A percentile compares a stretch with the other conserved stretches of the same genome.
These are phyloP conservation scores for Eucalyptus melliodora DNA, from an alignment of 345 rosid genomes.

Conservation along the genomic window DNA sequence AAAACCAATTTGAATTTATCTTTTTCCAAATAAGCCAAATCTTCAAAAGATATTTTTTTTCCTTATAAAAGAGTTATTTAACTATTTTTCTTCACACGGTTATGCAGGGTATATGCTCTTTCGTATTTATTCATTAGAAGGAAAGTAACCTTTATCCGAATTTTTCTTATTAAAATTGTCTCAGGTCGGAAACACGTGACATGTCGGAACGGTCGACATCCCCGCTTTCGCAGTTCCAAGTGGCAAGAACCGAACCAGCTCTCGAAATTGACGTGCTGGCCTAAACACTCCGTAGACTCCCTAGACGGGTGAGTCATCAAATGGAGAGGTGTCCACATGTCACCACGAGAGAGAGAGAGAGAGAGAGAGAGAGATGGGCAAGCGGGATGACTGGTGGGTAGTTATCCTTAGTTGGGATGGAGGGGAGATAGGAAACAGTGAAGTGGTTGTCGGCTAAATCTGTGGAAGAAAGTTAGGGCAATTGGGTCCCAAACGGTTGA, in stretches of 20 bases:
- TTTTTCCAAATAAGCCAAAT: not conserved
- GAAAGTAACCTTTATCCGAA: not conserved
- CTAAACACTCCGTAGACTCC: not conserved
- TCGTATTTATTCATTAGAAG: not conserved
- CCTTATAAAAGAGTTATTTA: not conserved
- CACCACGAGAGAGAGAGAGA: not conserved
- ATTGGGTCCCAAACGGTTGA: not conserved
- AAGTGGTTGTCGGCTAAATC: not conserved
- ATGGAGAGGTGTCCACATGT: not conserved
- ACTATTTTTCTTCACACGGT: not conserved
- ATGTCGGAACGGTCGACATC: not conserved
- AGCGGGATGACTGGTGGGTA: not conserved
- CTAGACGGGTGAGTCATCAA: not conserved
- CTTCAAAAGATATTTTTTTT: not conserved
- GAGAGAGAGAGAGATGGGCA: not conserved
- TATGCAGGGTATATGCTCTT: not conserved
- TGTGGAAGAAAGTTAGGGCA: not conserved
- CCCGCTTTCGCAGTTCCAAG: not conserved
- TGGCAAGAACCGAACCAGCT: not conserved
- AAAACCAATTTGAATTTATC: not conserved
- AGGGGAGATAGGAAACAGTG: not conserved
- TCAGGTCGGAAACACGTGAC: not conserved
- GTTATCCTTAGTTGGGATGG: not conserved
- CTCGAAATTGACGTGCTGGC: not conserved
- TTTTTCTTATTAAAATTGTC: not conserved